Evolutionary conservation across 2,329 filamentous ascomycete genomes (phyloP).

Genomic region (Fusarium decemcellulare): DNA sequence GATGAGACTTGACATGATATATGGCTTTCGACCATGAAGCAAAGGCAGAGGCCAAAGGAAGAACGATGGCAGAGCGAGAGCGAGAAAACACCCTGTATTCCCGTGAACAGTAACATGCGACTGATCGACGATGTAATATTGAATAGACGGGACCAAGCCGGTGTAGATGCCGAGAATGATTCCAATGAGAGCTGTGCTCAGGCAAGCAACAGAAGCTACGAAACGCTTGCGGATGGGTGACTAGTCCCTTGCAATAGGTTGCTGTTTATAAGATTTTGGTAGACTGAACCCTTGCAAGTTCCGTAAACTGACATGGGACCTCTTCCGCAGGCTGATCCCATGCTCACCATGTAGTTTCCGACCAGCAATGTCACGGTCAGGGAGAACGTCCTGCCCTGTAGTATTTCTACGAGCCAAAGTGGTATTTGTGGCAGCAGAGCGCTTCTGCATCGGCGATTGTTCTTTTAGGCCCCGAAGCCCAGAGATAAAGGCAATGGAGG

Average conservation of each 20-base stretch:
- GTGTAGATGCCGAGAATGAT: conserved; percentile 82
- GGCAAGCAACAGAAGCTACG: conserved; percentile 77
- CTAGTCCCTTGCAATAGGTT: conserved; percentile 82
- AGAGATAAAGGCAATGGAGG: not conserved
- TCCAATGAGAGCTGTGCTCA: conserved; percentile 80
- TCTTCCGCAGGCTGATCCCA: conserved; percentile 62
- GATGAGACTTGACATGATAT: conserved; percentile 78
- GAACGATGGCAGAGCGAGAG: conserved; percentile 78
- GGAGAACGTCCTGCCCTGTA: conserved; percentile 42
- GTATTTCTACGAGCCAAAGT: conserved; percentile 24
- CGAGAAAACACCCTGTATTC: conserved; percentile 80
- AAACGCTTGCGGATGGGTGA: conserved; percentile 76
- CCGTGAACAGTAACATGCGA: conserved; percentile 78
- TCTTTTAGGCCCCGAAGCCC: not conserved
- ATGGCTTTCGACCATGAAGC: conserved; percentile 83
- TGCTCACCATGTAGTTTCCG: conserved; percentile 48
- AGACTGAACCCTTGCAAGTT: conserved; percentile 67
- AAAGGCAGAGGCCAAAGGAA: conserved; percentile 82
- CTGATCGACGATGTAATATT: conserved; percentile 81
- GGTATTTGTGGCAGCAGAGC: conserved; percentile 11
- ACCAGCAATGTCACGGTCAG: conserved; percentile 43
- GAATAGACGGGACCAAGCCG: conserved; percentile 83
- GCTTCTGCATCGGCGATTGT: not conserved
- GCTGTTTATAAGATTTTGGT: conserved; percentile 68
- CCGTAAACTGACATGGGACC: conserved; percentile 68